Percentiles rank a stretch among this genome's conserved stretches.
phyloP scores from a whole-genome alignment of 1,284 basidiomycete genomes.

The Malassezia dermatis region DNA sequence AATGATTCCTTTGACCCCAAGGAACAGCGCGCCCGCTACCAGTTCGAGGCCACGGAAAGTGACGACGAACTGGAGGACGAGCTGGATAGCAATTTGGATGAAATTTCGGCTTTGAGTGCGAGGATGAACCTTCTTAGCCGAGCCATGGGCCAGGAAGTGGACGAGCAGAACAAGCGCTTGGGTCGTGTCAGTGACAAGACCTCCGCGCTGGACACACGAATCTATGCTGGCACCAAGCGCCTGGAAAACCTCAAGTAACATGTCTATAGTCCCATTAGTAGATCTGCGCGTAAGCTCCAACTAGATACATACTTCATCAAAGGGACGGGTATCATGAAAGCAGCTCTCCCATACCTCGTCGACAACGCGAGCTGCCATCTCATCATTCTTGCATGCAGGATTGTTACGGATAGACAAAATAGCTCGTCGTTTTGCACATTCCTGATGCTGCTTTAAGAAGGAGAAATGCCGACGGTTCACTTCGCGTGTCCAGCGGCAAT shows the following conservation, averaged over 20 bases:
- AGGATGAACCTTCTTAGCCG: slow-evolving; percentile 72
- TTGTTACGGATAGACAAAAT: slow-evolving; percentile 70
- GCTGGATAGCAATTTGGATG: slow-evolving; percentile 80
- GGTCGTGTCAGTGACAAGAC: slow-evolving; percentile 41
- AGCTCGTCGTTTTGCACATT: slow-evolving; percentile 78
- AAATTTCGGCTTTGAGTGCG: slow-evolving; percentile 70
- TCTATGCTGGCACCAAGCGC: slow-evolving; percentile 40
- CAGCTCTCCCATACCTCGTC: slow-evolving; percentile 96
- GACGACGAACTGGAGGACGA: slow-evolving; percentile 77
- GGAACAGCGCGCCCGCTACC: slow-evolving; percentile 70
- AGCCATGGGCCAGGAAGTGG: slow-evolving; percentile 59
- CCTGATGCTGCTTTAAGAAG: slow-evolving; percentile 82
- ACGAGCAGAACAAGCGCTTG: slow-evolving; percentile 39
- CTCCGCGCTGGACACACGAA: slow-evolving; percentile 36
- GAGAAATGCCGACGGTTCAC: slow-evolving; percentile 61
- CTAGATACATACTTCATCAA: slow-evolving; percentile 66
- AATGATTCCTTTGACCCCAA: slow-evolving; percentile 52
- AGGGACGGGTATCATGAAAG: slow-evolving; percentile 86
- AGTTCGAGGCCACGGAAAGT: slow-evolving; percentile 88
- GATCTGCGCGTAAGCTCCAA: slow-evolving; percentile 18
- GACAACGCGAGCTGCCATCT: slow-evolving; percentile 72
- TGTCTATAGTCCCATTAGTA: slow-evolving; percentile 18
- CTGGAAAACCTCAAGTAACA: slow-evolving; percentile 35
- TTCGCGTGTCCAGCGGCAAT: slow-evolving; percentile 76
- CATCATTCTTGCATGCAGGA: slow-evolving; percentile 65